Evolutionary conservation across 2,329 filamentous ascomycete species (phyloP), one percentile per base, ranked within the genome.

Genomic region (Tolypocladium tropicale): DNA sequence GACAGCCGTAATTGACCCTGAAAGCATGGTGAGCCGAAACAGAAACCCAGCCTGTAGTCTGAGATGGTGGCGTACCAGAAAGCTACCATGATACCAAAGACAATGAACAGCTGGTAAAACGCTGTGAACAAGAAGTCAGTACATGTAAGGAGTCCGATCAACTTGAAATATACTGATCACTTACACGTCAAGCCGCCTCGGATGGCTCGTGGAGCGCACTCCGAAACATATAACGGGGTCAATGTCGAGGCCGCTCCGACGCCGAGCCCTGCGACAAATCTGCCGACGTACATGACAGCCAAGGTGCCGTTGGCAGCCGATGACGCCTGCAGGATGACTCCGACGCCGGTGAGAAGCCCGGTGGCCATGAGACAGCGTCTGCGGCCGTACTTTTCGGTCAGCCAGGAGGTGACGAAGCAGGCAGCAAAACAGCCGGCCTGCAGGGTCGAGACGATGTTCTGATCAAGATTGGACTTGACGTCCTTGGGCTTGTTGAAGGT

Each of bases 371-470:
- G 73, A 28, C 76, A 75, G 16, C 60, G 63, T 50, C 79, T 78
- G 53, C 85, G 78, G 18, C 85, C 85, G 61, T 70, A 80, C 60
- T 66, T 70, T 61, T 84, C 81, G 6, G 80, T 75, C 48, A 79
- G 63, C 72, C 75, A 81, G 36, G 75, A 76, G 7, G 79, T 78
- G 55, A 80, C 59, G 59, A 88, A 75, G 57, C 83, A 83, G 37
- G 84, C 84, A 54, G 80, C 74, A 67, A 88, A 88, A 59, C 83
- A 86, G 53, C 85, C 85, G 46, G 80, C 84, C 69, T 89, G 85
- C 11, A 89, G 77, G 0, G 82, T 85, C n/a, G 84, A 86, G 32
- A 88, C 86, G 57, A 89, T 76, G 59, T 87, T 88, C 60, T 85
- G 82, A 51, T 78, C 79, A 52, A 86, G 72, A 61, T 83, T 78